Evolutionary conservation across 108 stramenopile genomes (phyloP).

Genomic region (Aurantiochytrium sp.): DNA sequence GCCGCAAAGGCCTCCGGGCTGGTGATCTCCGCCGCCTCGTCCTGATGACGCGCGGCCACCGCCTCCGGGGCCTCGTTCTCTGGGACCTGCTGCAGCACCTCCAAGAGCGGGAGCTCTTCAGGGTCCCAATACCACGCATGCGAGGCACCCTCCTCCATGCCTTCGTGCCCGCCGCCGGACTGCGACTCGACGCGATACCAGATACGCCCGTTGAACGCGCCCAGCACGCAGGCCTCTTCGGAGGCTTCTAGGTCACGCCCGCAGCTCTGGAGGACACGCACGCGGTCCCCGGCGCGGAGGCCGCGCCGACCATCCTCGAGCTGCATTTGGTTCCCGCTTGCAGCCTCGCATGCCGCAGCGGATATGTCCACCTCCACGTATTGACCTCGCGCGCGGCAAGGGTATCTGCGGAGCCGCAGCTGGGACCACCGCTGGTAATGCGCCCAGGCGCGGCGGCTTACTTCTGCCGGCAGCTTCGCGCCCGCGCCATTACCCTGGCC

Average conservation of each 20-base stretch:
- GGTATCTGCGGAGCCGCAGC: neutral
- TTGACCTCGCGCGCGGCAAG: neutral
- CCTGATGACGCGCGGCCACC: slow-evolving; percentile 33
- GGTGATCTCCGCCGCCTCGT: slow-evolving; percentile 36
- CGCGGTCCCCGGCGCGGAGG: slow-evolving; percentile 67
- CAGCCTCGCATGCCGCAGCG: slow-evolving; percentile 68
- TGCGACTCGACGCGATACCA: slow-evolving; percentile 59
- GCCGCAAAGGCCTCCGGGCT: slow-evolving; percentile 35
- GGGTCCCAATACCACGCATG: slow-evolving; percentile 41
- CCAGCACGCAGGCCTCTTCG: slow-evolving; percentile 83
- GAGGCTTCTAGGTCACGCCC: slow-evolving; percentile 76
- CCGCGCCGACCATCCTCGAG: neutral
- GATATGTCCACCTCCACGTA: slow-evolving; percentile 72
- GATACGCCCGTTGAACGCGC: slow-evolving; percentile 68
- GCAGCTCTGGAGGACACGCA: slow-evolving; percentile 69
- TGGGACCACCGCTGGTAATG: slow-evolving; percentile 12
- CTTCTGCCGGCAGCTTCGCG: neutral
- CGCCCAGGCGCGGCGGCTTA: neutral
- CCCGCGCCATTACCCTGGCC: neutral
- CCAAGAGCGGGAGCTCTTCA: slow-evolving; percentile 70
- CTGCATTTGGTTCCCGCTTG: slow-evolving; percentile 53
- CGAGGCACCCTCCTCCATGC: slow-evolving; percentile 25
- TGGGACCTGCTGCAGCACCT: slow-evolving; percentile 53
- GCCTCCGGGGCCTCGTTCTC: slow-evolving; percentile 42
- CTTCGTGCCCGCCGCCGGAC: slow-evolving; percentile 32